Evolutionary conservation across 2,329 filamentous ascomycete species (phyloP).

Genomic region (Paraphaeosphaeria sporulosa): DNA sequence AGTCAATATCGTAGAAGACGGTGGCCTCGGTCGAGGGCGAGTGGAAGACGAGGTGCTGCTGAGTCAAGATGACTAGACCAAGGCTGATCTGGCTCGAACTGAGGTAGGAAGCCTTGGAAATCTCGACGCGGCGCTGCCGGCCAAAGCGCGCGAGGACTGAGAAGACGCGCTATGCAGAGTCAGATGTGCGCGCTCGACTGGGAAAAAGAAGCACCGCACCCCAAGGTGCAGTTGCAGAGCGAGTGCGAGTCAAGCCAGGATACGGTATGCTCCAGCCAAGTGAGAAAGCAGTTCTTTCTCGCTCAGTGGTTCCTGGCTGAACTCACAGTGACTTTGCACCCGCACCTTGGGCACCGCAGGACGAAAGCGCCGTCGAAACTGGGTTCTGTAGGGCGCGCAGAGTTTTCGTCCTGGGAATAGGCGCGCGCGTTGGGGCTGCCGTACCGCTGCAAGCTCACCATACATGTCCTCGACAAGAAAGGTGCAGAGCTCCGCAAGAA

Average conservation of each 20-base stretch:
- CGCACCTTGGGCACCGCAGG: background rate
- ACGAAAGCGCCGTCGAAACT: background rate
- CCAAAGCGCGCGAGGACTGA: slow-evolving; percentile 79
- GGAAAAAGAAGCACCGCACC: background rate
- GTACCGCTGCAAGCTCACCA: slow-evolving; percentile 89
- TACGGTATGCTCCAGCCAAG: too few relatives aligned
- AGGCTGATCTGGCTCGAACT: slow-evolving; percentile 78
- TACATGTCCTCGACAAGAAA: slow-evolving; percentile 88
- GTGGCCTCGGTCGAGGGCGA: slow-evolving; percentile 67
- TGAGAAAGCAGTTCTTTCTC: too few relatives aligned
- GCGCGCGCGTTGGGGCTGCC: slow-evolving; percentile 6
- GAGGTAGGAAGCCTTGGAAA: slow-evolving; percentile 76
- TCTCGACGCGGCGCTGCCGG: slow-evolving; percentile 73
- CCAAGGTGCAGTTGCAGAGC: too few relatives aligned
- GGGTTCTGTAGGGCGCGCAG: background rate
- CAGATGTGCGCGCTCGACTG: slow-evolving; percentile 15
- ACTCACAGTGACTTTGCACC: too few relatives aligned
- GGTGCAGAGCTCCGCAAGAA: slow-evolving; percentile 85
- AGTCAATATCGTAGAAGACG: slow-evolving; percentile 85
- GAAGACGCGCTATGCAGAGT: slow-evolving; percentile 76
- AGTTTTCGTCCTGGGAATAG: background rate
- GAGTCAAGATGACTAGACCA: slow-evolving; percentile 83
- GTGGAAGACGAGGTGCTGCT: slow-evolving; percentile 86
- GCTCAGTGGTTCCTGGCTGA: too few relatives aligned
- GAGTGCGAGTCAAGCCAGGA: too few relatives aligned